Conservation (phyloP, 768 basidiomycete genomes). For the Collybia nuda region DNA sequence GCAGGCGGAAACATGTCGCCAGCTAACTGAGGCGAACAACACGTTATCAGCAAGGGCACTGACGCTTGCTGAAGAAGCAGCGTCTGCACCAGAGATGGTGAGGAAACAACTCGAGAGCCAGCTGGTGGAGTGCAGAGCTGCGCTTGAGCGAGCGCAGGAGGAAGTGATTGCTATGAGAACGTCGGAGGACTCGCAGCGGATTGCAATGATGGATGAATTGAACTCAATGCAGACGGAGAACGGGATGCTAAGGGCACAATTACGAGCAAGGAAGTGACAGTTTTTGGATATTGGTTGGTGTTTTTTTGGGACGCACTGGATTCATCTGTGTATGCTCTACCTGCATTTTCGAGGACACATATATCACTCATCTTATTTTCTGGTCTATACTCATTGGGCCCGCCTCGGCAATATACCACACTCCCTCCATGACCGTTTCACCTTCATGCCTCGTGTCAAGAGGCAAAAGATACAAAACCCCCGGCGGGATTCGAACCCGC, state of each 20-base stretch:
- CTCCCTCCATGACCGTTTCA: too few species aligned
- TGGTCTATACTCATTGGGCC: not conserved
- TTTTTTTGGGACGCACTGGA: not conserved
- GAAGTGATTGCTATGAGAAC: constrained; percentile 68
- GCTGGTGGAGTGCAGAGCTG: constrained; percentile 57
- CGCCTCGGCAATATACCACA: too few species aligned
- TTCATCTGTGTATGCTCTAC: too few species aligned
- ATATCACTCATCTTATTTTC: too few species aligned
- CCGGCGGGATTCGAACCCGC: constrained; percentile 86
- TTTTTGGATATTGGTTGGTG: constrained; percentile 18
- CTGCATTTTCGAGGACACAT: too few species aligned
- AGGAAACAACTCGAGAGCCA: constrained; percentile 65
- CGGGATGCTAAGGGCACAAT: constrained; percentile 62
- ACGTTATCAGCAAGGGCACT: constrained; percentile 71
- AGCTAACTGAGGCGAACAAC: constrained; percentile 80
- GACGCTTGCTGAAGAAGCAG: constrained; percentile 68
- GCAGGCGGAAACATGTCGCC: constrained; percentile 70
- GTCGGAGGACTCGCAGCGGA: constrained; percentile 78
- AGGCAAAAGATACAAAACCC: constrained; percentile 43
- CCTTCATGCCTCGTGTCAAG: too few species aligned
- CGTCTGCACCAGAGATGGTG: constrained; percentile 53
- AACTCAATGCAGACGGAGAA: constrained; percentile 84
- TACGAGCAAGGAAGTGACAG: constrained; percentile 56
- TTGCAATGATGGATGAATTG: constrained; percentile 86
- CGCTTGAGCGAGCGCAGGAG: constrained; percentile 62